These are phyloP conservation scores for Rhizophora apiculata DNA, from an alignment of 345 rosid genomes.

Conservation along the genomic window DNA sequence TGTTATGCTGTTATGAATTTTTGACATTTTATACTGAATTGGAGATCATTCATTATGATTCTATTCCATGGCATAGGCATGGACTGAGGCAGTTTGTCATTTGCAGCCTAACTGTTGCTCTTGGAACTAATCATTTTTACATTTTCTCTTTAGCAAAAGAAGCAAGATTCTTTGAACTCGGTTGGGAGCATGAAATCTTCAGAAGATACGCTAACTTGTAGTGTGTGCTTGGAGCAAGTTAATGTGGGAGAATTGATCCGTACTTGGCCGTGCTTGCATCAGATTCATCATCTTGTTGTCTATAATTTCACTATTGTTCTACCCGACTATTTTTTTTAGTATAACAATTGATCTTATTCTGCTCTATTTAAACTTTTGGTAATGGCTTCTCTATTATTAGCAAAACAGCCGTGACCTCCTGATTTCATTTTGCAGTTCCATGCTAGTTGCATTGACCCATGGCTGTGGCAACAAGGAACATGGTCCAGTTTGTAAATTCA, in stretches of 20 bases:
- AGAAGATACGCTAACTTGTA: conserved; percentile 69
- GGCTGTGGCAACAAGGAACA: conserved; percentile 80
- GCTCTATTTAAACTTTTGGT: too few relatives aligned
- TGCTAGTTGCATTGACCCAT: conserved; percentile 73
- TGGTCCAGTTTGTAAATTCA: conserved; percentile 81
- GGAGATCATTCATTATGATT: not conserved
- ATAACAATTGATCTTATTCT: too few relatives aligned
- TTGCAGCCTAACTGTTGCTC: too few relatives aligned
- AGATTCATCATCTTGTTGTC: conserved; percentile 34
- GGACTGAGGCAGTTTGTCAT: too few relatives aligned
- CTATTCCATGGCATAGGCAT: not conserved
- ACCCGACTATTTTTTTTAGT: too few relatives aligned
- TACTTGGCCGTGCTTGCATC: conserved; percentile 72
- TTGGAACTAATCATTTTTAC: not conserved
- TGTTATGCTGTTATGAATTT: too few relatives aligned
- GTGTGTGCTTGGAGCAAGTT: conserved; percentile 84
- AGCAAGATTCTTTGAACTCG: conserved; percentile 37
- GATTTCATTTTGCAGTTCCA: conserved; percentile 55
- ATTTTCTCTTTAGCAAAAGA: conserved; percentile 38
- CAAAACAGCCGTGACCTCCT: not conserved
- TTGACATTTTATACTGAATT: not conserved
- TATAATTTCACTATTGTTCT: too few relatives aligned
- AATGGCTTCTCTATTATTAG: too few relatives aligned
- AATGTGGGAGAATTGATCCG: conserved; percentile 58
- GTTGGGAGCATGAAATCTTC: conserved; percentile 38